Conservation (phyloP, 2,329 filamentous ascomycete species). For the Fusarium domesticum region DNA sequence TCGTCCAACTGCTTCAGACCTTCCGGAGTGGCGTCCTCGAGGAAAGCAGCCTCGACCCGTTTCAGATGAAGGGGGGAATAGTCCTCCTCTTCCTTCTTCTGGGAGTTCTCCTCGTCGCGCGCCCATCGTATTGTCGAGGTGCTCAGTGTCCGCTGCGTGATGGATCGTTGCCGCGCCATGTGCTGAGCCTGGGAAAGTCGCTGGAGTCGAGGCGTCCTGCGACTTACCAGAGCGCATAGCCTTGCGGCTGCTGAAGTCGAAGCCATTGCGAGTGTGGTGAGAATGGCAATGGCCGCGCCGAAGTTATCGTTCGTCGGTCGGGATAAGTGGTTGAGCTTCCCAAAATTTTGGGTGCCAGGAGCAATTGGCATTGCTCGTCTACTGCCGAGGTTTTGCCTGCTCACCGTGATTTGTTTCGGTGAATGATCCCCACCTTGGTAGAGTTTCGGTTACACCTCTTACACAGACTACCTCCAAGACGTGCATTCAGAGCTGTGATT, state of each 20-base stretch:
- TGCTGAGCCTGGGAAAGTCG: conserved; percentile 25
- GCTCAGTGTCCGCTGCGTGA: conserved; percentile 31
- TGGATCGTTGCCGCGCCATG: conserved; percentile 20
- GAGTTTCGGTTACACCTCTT: conserved; percentile 11
- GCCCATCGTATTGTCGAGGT: conserved; percentile 32
- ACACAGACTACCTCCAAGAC: too few relatives aligned
- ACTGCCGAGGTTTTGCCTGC: conserved; percentile 29
- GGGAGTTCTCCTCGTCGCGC: conserved; percentile 16
- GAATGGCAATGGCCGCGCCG: conserved; percentile 23
- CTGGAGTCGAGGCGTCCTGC: conserved; percentile 27
- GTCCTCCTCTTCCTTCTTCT: conserved; percentile 27
- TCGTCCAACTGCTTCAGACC: conserved; percentile 35
- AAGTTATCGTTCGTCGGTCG: conserved; percentile 18
- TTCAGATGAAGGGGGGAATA: conserved; percentile 30
- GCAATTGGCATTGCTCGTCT: conserved; percentile 3
- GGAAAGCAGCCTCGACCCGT: conserved; percentile 30
- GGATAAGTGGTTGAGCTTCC: conserved; percentile 21
- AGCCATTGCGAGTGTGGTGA: conserved; percentile 35
- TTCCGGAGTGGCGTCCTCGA: conserved; percentile 32
- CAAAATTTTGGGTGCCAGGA: conserved; percentile 34
- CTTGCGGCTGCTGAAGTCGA: conserved; percentile 38
- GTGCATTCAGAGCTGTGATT: too few relatives aligned
- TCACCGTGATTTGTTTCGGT: not conserved
- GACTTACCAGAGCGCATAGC: conserved; percentile 37
- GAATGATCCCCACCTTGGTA: conserved; percentile 4